Evolutionary conservation across 176 grass and related monocot genomes (phyloP).

Genomic region (Triticum monococcum): DNA sequence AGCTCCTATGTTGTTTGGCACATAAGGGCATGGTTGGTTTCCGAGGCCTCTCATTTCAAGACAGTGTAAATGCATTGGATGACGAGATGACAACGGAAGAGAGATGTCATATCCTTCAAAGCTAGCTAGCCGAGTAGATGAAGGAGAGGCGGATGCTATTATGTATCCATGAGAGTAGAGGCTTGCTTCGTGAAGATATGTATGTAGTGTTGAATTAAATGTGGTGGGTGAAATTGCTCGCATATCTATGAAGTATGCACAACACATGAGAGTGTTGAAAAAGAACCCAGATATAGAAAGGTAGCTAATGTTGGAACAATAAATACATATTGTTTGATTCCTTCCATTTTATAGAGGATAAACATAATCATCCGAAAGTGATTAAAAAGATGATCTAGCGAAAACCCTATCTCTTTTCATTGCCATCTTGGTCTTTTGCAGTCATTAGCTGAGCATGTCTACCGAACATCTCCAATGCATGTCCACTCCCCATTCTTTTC

Average conservation of each 20-base stretch:
- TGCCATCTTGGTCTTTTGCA: no score
- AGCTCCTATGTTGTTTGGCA: background rate
- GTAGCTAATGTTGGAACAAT: background rate
- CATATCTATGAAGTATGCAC: background rate
- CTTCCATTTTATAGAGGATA: background rate
- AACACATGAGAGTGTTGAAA: background rate
- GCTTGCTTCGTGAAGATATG: background rate
- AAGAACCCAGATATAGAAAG: no score
- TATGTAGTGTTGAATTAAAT: background rate
- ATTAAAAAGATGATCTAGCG: no score
- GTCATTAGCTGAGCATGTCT: no score
- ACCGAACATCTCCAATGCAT: no score
- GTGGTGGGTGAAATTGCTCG: background rate
- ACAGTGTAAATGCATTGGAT: background rate
- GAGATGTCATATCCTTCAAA: background rate
- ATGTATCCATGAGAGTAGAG: background rate
- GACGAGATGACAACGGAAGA: no score
- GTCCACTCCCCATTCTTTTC: no score
- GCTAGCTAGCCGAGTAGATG: background rate
- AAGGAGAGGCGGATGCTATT: background rate
- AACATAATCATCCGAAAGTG: no score
- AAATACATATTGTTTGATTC: background rate
- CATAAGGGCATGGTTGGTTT: background rate
- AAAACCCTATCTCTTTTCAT: no score
- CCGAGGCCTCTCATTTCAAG: background rate